Conservation (phyloP, 345 rosid species). For the Euphorbia pulcherrima region DNA sequence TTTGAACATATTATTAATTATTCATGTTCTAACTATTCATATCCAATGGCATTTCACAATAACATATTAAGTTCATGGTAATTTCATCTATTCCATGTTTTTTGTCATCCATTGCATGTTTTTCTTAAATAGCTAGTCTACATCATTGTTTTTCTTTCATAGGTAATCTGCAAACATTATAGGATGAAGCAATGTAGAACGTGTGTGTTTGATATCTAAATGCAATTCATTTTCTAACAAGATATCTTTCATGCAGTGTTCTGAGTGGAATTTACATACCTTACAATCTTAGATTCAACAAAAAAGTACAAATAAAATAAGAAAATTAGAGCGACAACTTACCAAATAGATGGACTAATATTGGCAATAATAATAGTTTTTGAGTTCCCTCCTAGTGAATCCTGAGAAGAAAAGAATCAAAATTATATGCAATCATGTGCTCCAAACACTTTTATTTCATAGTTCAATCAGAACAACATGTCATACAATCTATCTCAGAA, state of each 20-base stretch:
- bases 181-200: not conserved
- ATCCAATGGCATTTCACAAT: not conserved
- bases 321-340: constrained; percentile 20
- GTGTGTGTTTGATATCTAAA: not conserved
- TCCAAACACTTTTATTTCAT: not conserved
- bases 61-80: not conserved
- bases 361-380: constrained; percentile 96
- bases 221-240: not conserved
- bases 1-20: not conserved
- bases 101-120: not conserved
- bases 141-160: not conserved
- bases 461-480: not conserved
- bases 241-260: not conserved
- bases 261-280: not conserved
- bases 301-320: constrained; percentile 1
- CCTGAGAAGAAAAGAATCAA: constrained; percentile 41
- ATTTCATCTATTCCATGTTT: not conserved
- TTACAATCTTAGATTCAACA: not conserved
- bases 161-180: not conserved
- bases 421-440: not conserved
- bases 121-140: not conserved
- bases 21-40: not conserved
- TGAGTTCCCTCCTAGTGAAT: constrained; percentile 96
- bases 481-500: too few relatives aligned
- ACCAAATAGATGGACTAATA: constrained; percentile 91